A percentile compares a stretch with the other conserved stretches of the same genome.
These are phyloP conservation scores for Fraxinus greggii DNA, from an alignment of 305 asterid genomes.

Conservation along the genomic window DNA sequence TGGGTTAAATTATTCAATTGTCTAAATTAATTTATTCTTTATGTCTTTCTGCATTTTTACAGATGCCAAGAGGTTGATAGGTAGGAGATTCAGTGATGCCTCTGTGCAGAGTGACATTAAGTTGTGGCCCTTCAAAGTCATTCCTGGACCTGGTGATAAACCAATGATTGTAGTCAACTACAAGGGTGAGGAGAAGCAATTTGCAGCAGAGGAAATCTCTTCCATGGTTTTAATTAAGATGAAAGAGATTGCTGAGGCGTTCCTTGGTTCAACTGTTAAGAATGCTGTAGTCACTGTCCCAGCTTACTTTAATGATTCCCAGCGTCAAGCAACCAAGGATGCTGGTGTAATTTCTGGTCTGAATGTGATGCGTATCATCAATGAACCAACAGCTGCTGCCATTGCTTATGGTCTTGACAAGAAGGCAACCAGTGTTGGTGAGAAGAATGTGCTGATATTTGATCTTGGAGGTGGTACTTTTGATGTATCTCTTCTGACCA, in stretches of 20 bases:
- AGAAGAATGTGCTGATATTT: slow-evolving; percentile 66
- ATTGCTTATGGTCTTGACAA: slow-evolving; percentile 80
- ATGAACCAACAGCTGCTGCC: slow-evolving; percentile 85
- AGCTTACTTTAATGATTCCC: slow-evolving; percentile 69
- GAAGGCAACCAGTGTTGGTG: slow-evolving; percentile 73
- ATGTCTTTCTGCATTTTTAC: slow-evolving; percentile 6
- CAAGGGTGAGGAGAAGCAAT: slow-evolving; percentile 80
- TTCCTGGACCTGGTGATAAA: slow-evolving; percentile 76
- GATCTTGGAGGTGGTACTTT: slow-evolving; percentile 83
- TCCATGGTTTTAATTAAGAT: slow-evolving; percentile 82
- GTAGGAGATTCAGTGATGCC: slow-evolving; percentile 67
- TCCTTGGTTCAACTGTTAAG: slow-evolving; percentile 60
- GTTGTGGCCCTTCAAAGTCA: slow-evolving; percentile 78
- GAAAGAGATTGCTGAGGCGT: slow-evolving; percentile 81
- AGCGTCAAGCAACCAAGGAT: slow-evolving; percentile 78
- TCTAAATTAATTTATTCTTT: not conserved
- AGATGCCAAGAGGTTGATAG: slow-evolving; percentile 89
- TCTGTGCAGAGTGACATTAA: slow-evolving; percentile 74
- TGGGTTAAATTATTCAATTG: not conserved
- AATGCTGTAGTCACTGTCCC: slow-evolving; percentile 88
- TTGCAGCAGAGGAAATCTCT: slow-evolving; percentile 83
- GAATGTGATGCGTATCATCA: slow-evolving; percentile 74
- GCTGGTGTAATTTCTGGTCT: slow-evolving; percentile 78
- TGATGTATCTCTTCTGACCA: slow-evolving; percentile 73
- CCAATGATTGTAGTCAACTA: slow-evolving; percentile 72